Evolutionary conservation across 2,329 filamentous ascomycete species (phyloP).

Genomic region (Curvularia sp.): DNA sequence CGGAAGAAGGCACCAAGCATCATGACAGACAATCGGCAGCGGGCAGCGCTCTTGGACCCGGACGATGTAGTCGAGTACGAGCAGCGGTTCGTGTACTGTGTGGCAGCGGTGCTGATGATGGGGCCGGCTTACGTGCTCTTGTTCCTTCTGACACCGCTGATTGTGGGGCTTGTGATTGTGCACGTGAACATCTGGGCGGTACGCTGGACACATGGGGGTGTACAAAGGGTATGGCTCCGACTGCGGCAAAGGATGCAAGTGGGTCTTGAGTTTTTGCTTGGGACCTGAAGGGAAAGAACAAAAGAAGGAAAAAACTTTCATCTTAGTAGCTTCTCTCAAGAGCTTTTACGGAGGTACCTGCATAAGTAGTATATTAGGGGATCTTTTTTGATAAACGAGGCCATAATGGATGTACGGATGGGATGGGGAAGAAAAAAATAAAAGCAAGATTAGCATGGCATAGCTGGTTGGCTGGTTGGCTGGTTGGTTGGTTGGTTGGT

Average conservation of each 20-base stretch:
- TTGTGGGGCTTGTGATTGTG: conserved; percentile 2
- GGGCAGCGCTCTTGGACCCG: background rate
- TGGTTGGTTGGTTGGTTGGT: no score
- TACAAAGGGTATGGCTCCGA: background rate
- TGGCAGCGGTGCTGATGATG: conserved; percentile 6
- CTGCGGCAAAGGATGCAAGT: background rate
- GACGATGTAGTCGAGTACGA: conserved; percentile 2
- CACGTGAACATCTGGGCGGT: background rate
- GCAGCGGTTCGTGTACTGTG: background rate
- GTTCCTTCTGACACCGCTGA: background rate
- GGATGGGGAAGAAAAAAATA: no score
- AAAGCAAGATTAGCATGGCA: no score
- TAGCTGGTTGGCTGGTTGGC: no score
- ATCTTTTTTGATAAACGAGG: no score
- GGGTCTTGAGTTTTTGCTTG: background rate
- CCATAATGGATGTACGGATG: no score
- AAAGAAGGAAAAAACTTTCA: no score
- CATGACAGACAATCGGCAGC: conserved; percentile 1
- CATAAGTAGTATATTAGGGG: no score
- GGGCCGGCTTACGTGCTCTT: conserved; percentile 10
- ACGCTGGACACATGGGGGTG: background rate
- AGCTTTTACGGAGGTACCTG: no score
- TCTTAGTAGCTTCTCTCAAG: no score
- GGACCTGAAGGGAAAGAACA: background rate
- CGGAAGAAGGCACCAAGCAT: background rate